Percentiles rank a stretch among this genome's conserved stretches.
Conservation (phyloP, 148 eudicot species). For the Camellia japonica region DNA sequence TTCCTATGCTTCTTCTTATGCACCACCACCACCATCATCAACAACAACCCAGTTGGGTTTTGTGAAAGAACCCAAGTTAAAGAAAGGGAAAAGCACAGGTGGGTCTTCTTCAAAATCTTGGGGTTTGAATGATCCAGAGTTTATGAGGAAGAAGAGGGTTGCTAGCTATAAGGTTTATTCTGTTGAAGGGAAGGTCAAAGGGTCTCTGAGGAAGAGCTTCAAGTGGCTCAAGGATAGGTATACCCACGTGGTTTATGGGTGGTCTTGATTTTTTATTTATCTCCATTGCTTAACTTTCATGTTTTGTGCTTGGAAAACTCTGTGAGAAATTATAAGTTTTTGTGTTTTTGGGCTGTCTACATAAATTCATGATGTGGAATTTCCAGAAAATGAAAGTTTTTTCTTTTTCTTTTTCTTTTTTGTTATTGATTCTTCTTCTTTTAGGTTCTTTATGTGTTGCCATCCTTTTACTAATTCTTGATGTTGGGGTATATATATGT, state of each 20-base stretch:
- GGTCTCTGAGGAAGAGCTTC: constrained; percentile 68
- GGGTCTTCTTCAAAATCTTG: constrained; percentile 30
- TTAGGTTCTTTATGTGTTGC: background rate
- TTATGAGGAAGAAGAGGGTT: constrained; percentile 80
- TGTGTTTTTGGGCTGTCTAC: background rate
- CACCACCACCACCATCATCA: constrained; percentile 11
- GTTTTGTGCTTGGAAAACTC: constrained; percentile 4
- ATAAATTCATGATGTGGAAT: constrained; percentile 8
- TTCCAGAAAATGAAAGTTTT: background rate
- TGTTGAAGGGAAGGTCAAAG: constrained; percentile 78
- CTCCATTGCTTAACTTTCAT: background rate
- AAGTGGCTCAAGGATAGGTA: constrained; percentile 61
- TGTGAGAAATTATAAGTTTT: background rate
- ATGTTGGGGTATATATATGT: too few species aligned
- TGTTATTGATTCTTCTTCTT: background rate
- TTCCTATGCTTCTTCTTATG: constrained; percentile 23
- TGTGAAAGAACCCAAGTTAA: constrained; percentile 33
- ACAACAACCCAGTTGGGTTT: constrained; percentile 6
- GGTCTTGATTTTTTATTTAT: constrained; percentile 26
- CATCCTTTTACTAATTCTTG: background rate
- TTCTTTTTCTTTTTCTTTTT: background rate
- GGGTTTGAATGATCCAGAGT: constrained; percentile 69
- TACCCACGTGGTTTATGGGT: constrained; percentile 43
- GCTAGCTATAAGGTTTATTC: constrained; percentile 68
- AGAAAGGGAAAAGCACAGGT: constrained; percentile 40